Conservation (phyloP, 129 eudicot genomes). For the Apium graveolens region DNA sequence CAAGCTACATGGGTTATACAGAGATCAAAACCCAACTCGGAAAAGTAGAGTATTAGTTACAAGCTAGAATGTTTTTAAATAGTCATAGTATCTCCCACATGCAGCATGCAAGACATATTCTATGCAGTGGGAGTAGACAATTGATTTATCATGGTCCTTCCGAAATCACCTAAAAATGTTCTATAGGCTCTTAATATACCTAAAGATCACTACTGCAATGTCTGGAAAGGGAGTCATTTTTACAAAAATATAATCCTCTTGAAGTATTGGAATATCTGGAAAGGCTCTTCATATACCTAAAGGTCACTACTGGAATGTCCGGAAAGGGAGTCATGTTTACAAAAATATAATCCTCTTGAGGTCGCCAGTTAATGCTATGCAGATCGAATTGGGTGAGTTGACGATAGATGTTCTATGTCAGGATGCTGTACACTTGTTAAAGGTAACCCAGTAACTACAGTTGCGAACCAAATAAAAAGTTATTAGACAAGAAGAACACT, state of each 20-base stretch:
- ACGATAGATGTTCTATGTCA: no score
- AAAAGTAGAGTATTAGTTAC: not conserved
- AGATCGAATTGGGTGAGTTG: not conserved
- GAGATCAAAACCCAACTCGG: not conserved
- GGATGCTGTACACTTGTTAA: not conserved
- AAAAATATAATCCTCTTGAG: not conserved
- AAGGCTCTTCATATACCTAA: not conserved
- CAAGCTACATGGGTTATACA: not conserved
- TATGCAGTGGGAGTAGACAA: not conserved
- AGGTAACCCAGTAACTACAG: not conserved
- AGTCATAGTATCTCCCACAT: no score
- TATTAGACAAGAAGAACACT: not conserved
- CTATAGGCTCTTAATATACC: not conserved
- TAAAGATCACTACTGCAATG: not conserved
- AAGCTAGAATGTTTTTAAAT: not conserved
- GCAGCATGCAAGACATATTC: no score
- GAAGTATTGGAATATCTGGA: not conserved
- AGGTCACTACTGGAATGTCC: not conserved
- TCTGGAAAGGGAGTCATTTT: not conserved
- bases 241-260: not conserved
- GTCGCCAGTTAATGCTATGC: not conserved
- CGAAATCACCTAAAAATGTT: not conserved
- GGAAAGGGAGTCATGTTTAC: no score
- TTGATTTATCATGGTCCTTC: not conserved
- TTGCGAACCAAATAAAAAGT: not conserved